Base-by-base conservation (phyloP, 768 basidiomycete species). In the Amanita inopinata region DNA sequence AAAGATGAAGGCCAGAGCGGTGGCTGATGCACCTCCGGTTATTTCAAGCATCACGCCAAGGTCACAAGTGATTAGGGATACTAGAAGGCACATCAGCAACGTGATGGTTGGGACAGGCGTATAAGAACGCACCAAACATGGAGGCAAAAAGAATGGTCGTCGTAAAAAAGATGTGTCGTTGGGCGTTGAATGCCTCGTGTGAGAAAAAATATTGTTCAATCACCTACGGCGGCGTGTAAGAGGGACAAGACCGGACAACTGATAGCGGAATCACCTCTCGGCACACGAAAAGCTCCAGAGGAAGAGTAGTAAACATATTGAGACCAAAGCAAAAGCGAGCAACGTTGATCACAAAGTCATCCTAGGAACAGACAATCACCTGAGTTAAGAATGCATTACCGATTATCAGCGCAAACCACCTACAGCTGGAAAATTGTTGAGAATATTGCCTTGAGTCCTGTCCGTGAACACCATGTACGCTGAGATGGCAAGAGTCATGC, bases 1-100 rank as follows among this genome's bases (percentile, higher is more conserved):
- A 57, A 91, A 91, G 49, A 97, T 91, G 64, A 82, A 97, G 3
- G 94, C 94, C 7, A 97, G 73, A 0, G 90, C 79, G 0, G 91
- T 90, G 4, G 88, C 88, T 10, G 88, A 88, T 8, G 88, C 74
- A n/a, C 94, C 94, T n/a, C 96, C 96, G 0, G 92, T 93, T 33
- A 99, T 85, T 65, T 99, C 96, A 28, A 99, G 80, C 65, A 94
- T 96, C 33, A 97, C 83, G n/a, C 96, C 96, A 10, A 99, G 74
- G 59, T 99, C 94, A 57, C 92, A 96, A 1, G 94, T 97, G 45
- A 92, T 71, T 42, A 97, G 70, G 3, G 94, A 78, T 46, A 96
- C 92, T 93, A 41, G n/a, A 33, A 19, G 10, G 40, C 40, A 38
- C 39, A 39, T 53, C 11, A 53, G 38, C 18, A 20, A 37, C 23